phyloP scores from a whole-genome alignment of 345 rosid species.

The Corchorus olitorius region DNA sequence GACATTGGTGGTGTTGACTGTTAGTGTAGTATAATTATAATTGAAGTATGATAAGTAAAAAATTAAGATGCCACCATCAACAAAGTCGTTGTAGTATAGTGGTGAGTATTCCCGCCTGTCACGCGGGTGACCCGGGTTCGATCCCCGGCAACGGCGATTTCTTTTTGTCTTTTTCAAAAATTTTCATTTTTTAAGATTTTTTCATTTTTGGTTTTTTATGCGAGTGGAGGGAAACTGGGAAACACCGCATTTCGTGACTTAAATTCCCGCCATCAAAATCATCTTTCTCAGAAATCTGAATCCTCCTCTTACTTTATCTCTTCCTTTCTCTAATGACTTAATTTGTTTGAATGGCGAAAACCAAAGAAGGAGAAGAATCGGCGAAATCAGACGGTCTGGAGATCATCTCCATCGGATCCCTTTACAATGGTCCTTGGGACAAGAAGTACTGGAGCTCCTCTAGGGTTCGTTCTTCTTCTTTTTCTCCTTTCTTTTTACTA shows the following conservation, averaged over 20 bases:
- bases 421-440: conserved; percentile 73
- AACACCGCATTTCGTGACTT: conserved; percentile 1
- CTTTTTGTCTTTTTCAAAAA: too few species aligned
- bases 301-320: background rate
- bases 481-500: background rate
- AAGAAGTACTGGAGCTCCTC: conserved; percentile 97
- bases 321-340: background rate
- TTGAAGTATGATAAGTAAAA: too few species aligned
- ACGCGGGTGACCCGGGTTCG: conserved; percentile 97
- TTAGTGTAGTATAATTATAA: too few species aligned
- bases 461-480: conserved; percentile 60
- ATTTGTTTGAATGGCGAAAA: conserved; percentile 42
- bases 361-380: conserved; percentile 29
- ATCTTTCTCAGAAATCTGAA: background rate
- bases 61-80: too few species aligned
- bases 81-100: conserved; percentile 88
- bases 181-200: too few species aligned
- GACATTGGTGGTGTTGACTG: too few species aligned
- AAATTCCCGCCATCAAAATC: conserved; percentile 11
- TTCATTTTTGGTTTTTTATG: background rate
- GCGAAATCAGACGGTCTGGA: conserved; percentile 60
- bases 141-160: conserved; percentile 86
- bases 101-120: conserved; percentile 93
- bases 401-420: conserved; percentile 73
- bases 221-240: conserved; percentile 18